Evolutionary conservation across 164 flowering plant genomes (phyloP).

Genomic region (Vitis riparia): DNA sequence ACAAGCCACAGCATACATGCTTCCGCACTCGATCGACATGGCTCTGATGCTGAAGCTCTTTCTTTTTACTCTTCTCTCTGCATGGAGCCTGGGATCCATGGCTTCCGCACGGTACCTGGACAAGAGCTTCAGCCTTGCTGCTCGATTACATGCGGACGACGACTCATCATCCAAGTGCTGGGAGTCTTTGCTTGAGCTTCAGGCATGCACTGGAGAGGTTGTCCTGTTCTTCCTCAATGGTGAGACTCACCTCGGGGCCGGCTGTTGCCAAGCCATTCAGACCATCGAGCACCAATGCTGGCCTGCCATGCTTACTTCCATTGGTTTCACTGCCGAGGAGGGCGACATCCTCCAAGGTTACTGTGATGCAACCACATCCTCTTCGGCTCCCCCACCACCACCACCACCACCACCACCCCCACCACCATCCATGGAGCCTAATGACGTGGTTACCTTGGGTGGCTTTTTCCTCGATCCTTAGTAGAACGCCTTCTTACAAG

Average conservation of each 20-base stretch:
- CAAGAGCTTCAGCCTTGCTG: neutral
- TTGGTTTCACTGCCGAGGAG: slow-evolving; percentile 34
- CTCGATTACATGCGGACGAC: slow-evolving; percentile 4
- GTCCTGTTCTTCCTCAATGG: slow-evolving; percentile 34
- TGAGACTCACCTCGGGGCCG: slow-evolving; percentile 26
- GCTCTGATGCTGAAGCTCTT: neutral
- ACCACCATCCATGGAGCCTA: neutral
- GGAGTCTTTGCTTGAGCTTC: slow-evolving; percentile 33
- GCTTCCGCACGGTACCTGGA: neutral
- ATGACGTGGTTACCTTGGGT: too few species aligned
- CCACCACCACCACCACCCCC: slow-evolving; percentile 1
- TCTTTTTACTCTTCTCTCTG: neutral
- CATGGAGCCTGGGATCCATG: neutral
- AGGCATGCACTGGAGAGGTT: slow-evolving; percentile 28
- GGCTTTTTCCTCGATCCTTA: too few species aligned
- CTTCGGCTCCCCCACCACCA: neutral
- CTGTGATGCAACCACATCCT: slow-evolving; percentile 14
- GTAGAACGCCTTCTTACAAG: too few species aligned
- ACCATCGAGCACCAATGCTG: slow-evolving; percentile 23
- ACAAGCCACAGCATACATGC: too few species aligned
- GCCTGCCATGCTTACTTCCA: slow-evolving; percentile 23
- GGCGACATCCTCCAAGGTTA: slow-evolving; percentile 25
- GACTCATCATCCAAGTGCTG: slow-evolving; percentile 25
- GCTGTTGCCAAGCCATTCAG: slow-evolving; percentile 27
- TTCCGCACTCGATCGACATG: neutral